Evolutionary conservation across 2,329 filamentous ascomycete species (phyloP).

Genomic region (Fusarium redolens): DNA sequence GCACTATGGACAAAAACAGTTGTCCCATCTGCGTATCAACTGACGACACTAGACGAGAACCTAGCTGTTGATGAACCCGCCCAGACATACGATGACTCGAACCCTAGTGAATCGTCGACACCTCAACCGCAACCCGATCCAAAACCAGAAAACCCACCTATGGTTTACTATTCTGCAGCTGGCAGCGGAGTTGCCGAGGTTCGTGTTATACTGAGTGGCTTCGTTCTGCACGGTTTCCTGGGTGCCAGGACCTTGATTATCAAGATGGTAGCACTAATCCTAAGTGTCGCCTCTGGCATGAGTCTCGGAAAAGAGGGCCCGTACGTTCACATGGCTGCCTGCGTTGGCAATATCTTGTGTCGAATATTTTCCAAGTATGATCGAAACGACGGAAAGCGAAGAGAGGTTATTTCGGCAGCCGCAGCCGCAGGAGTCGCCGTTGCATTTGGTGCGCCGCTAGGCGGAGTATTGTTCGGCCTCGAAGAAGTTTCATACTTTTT

Average conservation of each 20-base stretch:
- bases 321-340: constrained; percentile 97
- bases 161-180: constrained; percentile 95
- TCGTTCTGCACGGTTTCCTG: constrained; percentile 95
- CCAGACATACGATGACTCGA: constrained; percentile 53
- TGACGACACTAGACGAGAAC: constrained; percentile 93
- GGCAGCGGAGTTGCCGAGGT: constrained; percentile 98
- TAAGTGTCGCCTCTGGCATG: constrained; percentile 92
- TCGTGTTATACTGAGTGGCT: constrained; percentile 96
- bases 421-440: constrained; percentile 93
- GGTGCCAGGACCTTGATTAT: constrained; percentile 87
- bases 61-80: constrained; percentile 73
- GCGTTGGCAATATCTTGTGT: constrained; percentile 94
- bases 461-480: constrained; percentile 90
- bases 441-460: constrained; percentile 88
- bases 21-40: constrained; percentile 86
- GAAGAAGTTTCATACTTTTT: constrained; percentile 99
- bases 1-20: constrained; percentile 94
- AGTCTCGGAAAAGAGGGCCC: constrained; percentile 95
- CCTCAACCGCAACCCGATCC: constrained; percentile 54
- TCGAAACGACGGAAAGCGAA: constrained; percentile 90
- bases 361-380: constrained; percentile 96
- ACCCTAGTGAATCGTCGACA: constrained; percentile 58
- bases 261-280: constrained; percentile 84
- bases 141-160: constrained; percentile 66
- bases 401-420: constrained; percentile 92